Evolutionary conservation across 805 yeast genomes (phyloP), one percentile per base, ranked within the genome.

Genomic region (Cyberlindnera mississippiensis): DNA sequence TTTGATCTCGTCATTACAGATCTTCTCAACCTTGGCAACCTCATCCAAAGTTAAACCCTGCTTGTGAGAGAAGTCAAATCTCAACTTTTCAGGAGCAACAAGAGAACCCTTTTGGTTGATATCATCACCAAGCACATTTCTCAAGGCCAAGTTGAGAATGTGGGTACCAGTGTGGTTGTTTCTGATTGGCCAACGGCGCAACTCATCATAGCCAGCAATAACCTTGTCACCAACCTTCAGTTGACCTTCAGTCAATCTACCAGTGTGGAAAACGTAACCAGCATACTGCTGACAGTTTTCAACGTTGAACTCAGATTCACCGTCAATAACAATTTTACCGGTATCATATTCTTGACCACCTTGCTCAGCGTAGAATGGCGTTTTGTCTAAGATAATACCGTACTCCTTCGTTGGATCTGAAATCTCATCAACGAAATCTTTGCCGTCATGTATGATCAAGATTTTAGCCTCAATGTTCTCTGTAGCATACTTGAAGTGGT

Each of bases 151-250:
- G 69, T 93, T 93, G 56, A 93, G 77, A 35, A 93, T 80, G 61
- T 93, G 99, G 2, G 99, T 93, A 70, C 97, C 97, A 33, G 99
- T 91, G 68, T 93, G 99, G 75, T 93, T 93, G 71, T 90, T 89
- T 72, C 95, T 85, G 55, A 93, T 82, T 49, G 97, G 96, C 85
- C 88, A 82, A 71, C 99, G 86, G 65, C 98, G 85, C 57, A 84
- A 73, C 62, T 87, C 96, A 58, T 93, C 96, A 58, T 82, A 89
- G 36, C 90, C 82, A 17, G 95, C 95, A 66, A 86, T 85, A 33
- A 89, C 81, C 30, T 68, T 67, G 55, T 84, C 91, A 43, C 77
- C 80, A 37, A 84, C 78, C 38, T 72, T 68, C 47, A 93, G 67
- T 17, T 69, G 49, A 46, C 98, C 99, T 63, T 91, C 95, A 44